Base-by-base conservation (phyloP, 352 stramenopile species). In the Globisporangium viniferum region DNA sequence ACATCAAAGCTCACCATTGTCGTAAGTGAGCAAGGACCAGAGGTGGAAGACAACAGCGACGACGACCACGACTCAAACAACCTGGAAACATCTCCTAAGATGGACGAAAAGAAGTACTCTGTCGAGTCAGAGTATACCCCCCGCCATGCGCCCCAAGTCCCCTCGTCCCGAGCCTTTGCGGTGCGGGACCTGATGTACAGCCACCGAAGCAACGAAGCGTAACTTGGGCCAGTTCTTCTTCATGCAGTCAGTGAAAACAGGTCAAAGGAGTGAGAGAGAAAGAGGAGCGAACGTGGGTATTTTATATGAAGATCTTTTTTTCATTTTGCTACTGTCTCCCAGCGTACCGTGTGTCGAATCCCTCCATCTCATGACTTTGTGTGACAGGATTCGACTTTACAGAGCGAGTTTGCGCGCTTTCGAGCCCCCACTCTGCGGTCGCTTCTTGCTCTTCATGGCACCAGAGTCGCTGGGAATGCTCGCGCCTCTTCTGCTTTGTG, bases 201-300 rank as follows among this genome's bases (percentile, higher is more conserved):
- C 58, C 61, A 66, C 35, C 36, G 46, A 24, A 36, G 18, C 56
- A 70, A 61, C 35, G 65, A 70, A 36, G 65, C 57, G 27, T 70
- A 66, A 46, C 31, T 31, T 48, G 31, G 31, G 31, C 53, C 29
- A 41, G 27, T 27, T 39, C 10, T 36, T 15, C 22, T 57, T 33
- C 22, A 14, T 41, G 15, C 51, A 15, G 3, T 57, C 51, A 15
- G 3, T 57, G 5, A 33, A 33, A 33, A 18, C 39, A 54, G 48
- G 8, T 15, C 48, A 27, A 27, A 20, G 31, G 31, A 33, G 3
- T 33, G 31, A 6, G 31, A n/a, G 53, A 39, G 5, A 39, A 24
- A 27, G 27, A 41, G 6, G 20, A 35, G 55, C 5, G 41, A 49
- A 5, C 14, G 18, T 46, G 55, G 31, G 31, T 60, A 46, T 46